Conservation (phyloP, 495 filamentous ascomycete genomes). For the Letharia lupina region DNA sequence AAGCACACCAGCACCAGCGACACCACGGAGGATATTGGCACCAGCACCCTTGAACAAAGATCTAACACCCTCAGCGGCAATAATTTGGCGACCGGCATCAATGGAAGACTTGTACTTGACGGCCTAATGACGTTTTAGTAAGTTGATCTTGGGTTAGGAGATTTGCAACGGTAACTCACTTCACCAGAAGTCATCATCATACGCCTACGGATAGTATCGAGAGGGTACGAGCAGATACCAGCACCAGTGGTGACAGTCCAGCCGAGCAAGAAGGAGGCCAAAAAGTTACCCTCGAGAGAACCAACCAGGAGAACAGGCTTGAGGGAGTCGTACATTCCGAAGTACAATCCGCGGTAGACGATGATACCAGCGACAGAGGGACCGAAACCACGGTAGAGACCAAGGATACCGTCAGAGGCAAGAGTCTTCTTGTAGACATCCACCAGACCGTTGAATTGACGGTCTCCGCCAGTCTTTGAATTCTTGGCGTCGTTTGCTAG, state of each 20-base stretch:
- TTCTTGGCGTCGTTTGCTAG: conserved; percentile 99
- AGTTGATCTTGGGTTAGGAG: not conserved
- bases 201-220: conserved; percentile 98
- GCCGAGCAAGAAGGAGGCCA: conserved; percentile 96
- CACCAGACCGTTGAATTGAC: conserved; percentile 98
- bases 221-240: conserved; percentile 99
- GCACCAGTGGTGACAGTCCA: conserved; percentile 99
- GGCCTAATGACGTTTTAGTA: conserved; percentile 47
- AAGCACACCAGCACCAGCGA: conserved; percentile 99
- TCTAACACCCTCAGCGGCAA: conserved; percentile 90
- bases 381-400: conserved; percentile 99
- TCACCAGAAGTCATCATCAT: conserved; percentile 99
- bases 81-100: conserved; percentile 90
- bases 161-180: conserved; percentile 36
- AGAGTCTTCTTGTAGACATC: conserved; percentile 99
- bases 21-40: conserved; percentile 99
- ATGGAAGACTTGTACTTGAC: conserved; percentile 97
- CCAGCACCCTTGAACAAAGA: conserved; percentile 99
- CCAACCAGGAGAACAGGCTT: conserved; percentile 96
- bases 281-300: conserved; percentile 91
- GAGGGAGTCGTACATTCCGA: conserved; percentile 99
- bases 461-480: conserved; percentile 92
- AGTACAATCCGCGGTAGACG: conserved; percentile 99
- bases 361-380: conserved; percentile 97
- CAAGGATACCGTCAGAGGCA: conserved; percentile 91